Conservation (phyloP, 2,329 filamentous ascomycete genomes). For the Zymoseptoria crescenta region DNA sequence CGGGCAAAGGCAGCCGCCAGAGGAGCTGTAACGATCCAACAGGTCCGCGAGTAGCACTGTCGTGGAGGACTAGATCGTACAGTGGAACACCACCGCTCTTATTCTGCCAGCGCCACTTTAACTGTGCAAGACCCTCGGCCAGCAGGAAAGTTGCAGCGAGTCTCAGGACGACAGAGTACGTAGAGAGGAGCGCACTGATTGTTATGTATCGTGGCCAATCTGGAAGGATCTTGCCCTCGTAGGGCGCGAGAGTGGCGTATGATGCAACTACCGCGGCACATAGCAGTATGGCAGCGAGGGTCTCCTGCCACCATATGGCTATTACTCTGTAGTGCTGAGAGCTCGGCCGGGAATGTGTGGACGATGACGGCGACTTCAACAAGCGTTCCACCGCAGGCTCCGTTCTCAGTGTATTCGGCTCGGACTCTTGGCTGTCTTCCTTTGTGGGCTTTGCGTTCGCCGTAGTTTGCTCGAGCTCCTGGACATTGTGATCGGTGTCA, state of each 20-base stretch:
- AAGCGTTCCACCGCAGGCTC: not conserved
- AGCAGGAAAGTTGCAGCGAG: constrained; percentile 2
- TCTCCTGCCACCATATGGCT: constrained; percentile 4
- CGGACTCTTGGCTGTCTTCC: not conserved
- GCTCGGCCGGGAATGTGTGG: not conserved
- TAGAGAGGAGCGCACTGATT: constrained; percentile 4
- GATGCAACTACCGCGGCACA: constrained; percentile 2
- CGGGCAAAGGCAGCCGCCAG: not conserved
- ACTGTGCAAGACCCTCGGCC: constrained; percentile 4
- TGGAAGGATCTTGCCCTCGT: constrained; percentile 6
- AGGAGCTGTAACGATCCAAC: constrained; percentile 3
- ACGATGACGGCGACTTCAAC: not conserved
- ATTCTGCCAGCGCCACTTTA: constrained; percentile 10
- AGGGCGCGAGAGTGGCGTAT: constrained; percentile 6
- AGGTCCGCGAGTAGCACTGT: constrained; percentile 7
- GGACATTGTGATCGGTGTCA: not conserved
- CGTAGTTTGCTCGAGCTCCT: not conserved
- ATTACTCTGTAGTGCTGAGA: not conserved
- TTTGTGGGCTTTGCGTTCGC: too few relatives aligned
- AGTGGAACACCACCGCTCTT: constrained; percentile 1
- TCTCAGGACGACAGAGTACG: constrained; percentile 9
- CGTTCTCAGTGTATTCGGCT: not conserved
- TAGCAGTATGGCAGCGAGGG: not conserved
- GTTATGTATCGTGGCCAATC: constrained; percentile 8
- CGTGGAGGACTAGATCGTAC: constrained; percentile 5